Percentiles rank a stretch among this genome's conserved stretches.
Evolutionary conservation across 2,329 filamentous ascomycete species (phyloP).

Genomic region (Aspergillus luchuensis): DNA sequence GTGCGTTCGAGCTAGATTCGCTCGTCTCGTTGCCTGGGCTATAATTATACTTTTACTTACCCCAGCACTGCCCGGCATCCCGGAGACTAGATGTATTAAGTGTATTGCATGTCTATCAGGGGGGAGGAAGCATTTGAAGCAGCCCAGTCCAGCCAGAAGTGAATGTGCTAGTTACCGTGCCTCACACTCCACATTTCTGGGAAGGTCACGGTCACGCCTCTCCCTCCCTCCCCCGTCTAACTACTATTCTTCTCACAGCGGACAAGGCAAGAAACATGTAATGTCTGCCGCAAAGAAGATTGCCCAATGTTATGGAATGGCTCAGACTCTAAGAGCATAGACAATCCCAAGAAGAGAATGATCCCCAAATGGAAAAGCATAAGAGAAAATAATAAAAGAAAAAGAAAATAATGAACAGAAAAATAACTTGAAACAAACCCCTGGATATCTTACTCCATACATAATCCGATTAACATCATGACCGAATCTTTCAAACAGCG

Average conservation of each 20-base stretch:
- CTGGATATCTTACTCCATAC: constrained; percentile 7
- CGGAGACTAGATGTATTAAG: not conserved
- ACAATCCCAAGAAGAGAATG: no score
- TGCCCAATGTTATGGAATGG: no score
- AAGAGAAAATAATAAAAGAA: not conserved
- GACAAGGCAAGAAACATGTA: not conserved
- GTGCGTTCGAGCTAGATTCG: not conserved
- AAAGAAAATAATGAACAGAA: not conserved
- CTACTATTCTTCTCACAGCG: not conserved
- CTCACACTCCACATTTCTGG: not conserved
- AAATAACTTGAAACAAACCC: no score
- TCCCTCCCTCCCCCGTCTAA: not conserved
- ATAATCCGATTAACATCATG: constrained; percentile 1
- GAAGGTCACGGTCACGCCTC: not conserved
- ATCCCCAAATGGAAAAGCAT: not conserved
- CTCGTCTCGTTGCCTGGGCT: not conserved
- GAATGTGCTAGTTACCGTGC: not conserved
- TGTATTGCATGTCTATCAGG: not conserved
- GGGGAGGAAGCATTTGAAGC: not conserved
- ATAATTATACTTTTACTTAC: not conserved
- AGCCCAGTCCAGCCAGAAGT: not conserved
- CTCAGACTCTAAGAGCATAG: no score
- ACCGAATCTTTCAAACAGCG: not conserved
- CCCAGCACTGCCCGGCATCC: not conserved
- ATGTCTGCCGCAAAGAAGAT: no score